phyloP scores from a whole-genome alignment of 1,284 basidiomycete species.

The Boletus albobrunnescens region DNA sequence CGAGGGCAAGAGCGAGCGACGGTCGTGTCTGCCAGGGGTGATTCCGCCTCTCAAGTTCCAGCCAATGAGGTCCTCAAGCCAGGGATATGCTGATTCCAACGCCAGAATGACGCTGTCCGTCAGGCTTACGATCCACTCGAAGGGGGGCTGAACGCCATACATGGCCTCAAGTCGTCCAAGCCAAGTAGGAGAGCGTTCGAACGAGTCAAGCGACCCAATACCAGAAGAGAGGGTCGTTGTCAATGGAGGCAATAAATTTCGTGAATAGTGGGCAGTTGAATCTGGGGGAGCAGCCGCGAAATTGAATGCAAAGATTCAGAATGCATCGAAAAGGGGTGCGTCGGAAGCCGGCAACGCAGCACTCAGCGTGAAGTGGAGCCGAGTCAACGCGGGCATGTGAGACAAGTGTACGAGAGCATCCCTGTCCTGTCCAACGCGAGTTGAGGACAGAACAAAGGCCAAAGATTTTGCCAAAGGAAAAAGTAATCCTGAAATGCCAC shows the following conservation, averaged over 20 bases:
- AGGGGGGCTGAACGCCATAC: neutral
- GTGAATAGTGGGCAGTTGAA: neutral
- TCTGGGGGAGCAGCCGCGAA: neutral
- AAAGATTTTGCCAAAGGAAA: neutral
- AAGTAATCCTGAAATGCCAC: no score
- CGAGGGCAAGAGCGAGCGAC: neutral
- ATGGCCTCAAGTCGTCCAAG: neutral
- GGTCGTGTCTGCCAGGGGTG: neutral
- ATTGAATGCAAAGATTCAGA: neutral
- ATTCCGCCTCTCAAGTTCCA: neutral
- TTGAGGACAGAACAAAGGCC: neutral
- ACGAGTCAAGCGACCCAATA: no score
- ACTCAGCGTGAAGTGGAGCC: neutral
- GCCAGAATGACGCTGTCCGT: no score
- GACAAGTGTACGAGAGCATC: neutral
- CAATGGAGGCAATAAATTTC: neutral
- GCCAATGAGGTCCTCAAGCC: no score
- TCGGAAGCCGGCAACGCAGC: neutral
- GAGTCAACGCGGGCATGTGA: neutral
- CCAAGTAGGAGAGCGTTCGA: neutral
- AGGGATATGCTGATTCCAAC: no score
- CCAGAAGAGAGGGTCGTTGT: neutral
- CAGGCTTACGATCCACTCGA: neutral
- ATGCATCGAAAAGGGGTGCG: no score
- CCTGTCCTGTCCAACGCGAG: neutral